Evolutionary conservation across 108 stramenopile species (phyloP).

Genomic region (Skeletonema grethae): DNA sequence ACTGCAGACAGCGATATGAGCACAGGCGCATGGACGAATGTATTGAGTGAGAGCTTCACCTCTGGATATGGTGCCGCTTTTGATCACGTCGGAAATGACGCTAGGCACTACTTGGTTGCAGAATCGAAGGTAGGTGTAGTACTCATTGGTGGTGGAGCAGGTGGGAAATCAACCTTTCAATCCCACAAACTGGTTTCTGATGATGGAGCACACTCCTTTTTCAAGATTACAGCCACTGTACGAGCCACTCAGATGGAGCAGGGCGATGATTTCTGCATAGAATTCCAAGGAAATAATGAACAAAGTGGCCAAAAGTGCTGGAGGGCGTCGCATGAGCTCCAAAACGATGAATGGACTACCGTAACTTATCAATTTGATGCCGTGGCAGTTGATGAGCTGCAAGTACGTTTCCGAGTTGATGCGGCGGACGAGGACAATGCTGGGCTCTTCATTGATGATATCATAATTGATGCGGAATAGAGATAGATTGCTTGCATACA

Average conservation of each 20-base stretch:
- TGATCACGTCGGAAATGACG: neutral
- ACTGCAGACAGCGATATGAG: neutral
- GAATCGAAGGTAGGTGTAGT: neutral
- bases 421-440: neutral
- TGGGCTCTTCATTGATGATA: neutral
- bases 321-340: neutral
- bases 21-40: neutral
- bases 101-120: neutral
- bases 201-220: neutral
- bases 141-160: neutral
- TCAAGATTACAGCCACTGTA: neutral
- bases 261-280: constrained; percentile 3
- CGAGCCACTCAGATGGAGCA: neutral
- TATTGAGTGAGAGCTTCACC: neutral
- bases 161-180: neutral
- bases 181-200: neutral
- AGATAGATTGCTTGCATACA: neutral
- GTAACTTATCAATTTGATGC: neutral
- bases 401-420: neutral
- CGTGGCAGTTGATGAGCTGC: neutral
- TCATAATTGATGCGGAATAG: constrained; percentile 7
- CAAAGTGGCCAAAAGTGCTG: constrained; percentile 9
- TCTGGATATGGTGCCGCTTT: constrained; percentile 1
- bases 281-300: neutral
- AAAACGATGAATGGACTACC: neutral